Conservation (phyloP, 2,329 filamentous ascomycete species). For the Aspergillus nomiae region DNA sequence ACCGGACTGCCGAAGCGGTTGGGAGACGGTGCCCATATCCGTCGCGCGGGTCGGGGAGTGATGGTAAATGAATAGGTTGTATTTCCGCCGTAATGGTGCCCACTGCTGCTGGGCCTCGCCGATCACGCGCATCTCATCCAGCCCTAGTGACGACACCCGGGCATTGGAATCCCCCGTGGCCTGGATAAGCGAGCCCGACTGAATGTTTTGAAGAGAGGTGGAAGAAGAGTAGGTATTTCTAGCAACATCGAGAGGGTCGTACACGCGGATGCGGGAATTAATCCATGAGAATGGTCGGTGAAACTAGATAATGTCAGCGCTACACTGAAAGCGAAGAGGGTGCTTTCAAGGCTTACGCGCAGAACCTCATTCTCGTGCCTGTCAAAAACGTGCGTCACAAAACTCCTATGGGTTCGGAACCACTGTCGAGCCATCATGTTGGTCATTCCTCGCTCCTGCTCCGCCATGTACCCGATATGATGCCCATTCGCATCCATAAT, state of each 20-base stretch:
- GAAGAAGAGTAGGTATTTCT: constrained; percentile 40
- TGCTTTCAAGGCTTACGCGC: constrained; percentile 37
- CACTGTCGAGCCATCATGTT: constrained; percentile 60
- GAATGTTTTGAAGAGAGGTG: constrained; percentile 48
- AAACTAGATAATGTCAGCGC: constrained; percentile 45
- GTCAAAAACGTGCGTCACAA: constrained; percentile 68
- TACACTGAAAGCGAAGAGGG: neutral
- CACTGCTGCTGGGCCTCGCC: constrained; percentile 66
- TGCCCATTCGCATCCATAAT: constrained; percentile 66
- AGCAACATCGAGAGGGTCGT: constrained; percentile 51
- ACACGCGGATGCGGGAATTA: constrained; percentile 60
- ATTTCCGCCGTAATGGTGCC: constrained; percentile 64
- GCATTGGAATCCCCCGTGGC: constrained; percentile 47
- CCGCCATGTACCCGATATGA: constrained; percentile 66
- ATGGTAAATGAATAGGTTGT: constrained; percentile 64
- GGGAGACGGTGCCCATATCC: constrained; percentile 39
- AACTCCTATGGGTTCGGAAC: constrained; percentile 64
- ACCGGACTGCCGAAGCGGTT: constrained; percentile 48
- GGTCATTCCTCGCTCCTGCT: constrained; percentile 62
- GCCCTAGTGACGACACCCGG: constrained; percentile 55
- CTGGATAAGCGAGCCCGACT: constrained; percentile 43
- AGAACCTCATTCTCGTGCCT: constrained; percentile 61
- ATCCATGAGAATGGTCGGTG: constrained; percentile 67
- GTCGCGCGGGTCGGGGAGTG: constrained; percentile 41
- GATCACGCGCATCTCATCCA: constrained; percentile 63